These are phyloP conservation scores for Oleoguttula mirabilis DNA, from an alignment of 495 filamentous ascomycete species.

Conservation along the genomic window DNA sequence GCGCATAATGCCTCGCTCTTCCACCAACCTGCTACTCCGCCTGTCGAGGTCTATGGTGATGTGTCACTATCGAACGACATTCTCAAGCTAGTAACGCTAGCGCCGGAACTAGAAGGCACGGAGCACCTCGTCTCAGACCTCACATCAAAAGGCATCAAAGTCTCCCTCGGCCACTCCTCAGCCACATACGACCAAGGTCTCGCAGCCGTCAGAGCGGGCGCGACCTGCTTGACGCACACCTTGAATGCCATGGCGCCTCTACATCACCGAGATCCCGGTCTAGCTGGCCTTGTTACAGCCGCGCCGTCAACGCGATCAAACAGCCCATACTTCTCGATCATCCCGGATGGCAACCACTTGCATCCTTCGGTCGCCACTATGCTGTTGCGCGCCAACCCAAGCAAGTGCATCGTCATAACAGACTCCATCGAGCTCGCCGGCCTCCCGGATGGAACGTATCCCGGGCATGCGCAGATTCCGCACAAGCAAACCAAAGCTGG, in stretches of 20 bases:
- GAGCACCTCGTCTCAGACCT: conserved; percentile 23
- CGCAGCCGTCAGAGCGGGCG: conserved; percentile 25
- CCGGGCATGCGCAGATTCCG: conserved; percentile 36
- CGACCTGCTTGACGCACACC: conserved; percentile 30
- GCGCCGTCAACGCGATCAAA: neutral
- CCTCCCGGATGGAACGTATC: conserved; percentile 46
- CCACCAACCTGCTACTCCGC: conserved; percentile 18
- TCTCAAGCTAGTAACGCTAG: conserved; percentile 31
- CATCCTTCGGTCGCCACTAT: conserved; percentile 49
- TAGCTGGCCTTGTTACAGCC: conserved; percentile 28
- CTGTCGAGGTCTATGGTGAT: conserved; percentile 25
- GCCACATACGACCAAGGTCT: conserved; percentile 28
- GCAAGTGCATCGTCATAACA: conserved; percentile 46
- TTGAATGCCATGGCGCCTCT: conserved; percentile 33
- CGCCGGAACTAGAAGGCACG: conserved; percentile 28
- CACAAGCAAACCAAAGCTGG: conserved; percentile 31
- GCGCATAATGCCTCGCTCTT: conserved; percentile 32
- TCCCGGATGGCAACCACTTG: conserved; percentile 52
- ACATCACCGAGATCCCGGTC: conserved; percentile 29
- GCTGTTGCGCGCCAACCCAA: conserved; percentile 45
- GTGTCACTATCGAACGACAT: conserved; percentile 14
- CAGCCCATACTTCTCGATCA: conserved; percentile 46
- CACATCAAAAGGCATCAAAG: conserved; percentile 20
- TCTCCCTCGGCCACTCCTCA: conserved; percentile 31
- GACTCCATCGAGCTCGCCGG: conserved; percentile 46